These are phyloP conservation scores for Talaromyces sp. DNA, from an alignment of 2,329 filamentous ascomycete genomes.

Conservation along the genomic window DNA sequence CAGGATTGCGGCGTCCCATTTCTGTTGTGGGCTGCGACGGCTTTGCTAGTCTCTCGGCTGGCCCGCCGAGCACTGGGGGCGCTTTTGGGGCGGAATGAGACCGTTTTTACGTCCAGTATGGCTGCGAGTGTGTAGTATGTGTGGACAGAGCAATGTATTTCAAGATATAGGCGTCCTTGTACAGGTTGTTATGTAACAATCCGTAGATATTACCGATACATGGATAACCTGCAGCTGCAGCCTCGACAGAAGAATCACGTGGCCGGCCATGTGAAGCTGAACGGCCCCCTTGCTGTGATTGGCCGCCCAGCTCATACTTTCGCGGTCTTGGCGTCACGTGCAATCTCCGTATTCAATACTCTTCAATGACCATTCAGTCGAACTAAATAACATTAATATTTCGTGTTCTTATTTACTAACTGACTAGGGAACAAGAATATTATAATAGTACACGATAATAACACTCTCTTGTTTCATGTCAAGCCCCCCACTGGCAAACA, in stretches of 20 bases:
- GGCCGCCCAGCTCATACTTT: not conserved
- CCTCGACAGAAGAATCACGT: not conserved
- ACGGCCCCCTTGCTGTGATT: not conserved
- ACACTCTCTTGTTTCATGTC: no score
- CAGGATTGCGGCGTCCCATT: not conserved
- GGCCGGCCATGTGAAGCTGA: not conserved
- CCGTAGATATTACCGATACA: no score
- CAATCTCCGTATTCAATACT: not conserved
- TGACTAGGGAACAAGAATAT: no score
- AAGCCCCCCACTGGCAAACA: not conserved
- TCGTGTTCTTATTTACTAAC: no score
- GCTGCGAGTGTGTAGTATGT: not conserved
- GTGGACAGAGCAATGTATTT: not conserved
- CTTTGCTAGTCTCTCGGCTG: not conserved
- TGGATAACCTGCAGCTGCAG: not conserved
- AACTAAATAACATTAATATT: no score
- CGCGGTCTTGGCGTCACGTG: not conserved
- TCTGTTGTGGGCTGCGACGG: not conserved
- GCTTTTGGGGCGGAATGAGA: not conserved
- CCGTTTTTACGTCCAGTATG: no score
- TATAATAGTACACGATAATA: no score
- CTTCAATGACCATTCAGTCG: not conserved
- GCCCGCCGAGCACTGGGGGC: not conserved
- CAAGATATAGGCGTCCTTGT: no score
- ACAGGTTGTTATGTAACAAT: no score